These are phyloP conservation scores for Pseudocercospora vitis DNA, from an alignment of 2,329 filamentous ascomycete genomes.

Conservation along the genomic window DNA sequence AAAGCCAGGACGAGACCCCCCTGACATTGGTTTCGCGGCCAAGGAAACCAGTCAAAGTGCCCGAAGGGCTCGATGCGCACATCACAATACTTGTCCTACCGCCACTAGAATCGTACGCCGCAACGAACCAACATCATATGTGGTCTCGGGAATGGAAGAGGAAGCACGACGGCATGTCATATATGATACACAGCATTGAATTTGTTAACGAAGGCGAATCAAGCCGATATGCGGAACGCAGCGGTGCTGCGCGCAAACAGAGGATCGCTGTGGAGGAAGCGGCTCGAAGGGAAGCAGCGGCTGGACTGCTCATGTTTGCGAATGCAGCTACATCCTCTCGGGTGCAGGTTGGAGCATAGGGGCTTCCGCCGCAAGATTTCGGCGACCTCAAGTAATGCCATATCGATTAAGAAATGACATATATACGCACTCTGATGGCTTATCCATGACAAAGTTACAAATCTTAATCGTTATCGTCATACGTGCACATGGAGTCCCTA, in stretches of 20 bases:
- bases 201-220: conserved; percentile 78
- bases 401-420: neutral
- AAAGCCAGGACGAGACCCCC: conserved; percentile 38
- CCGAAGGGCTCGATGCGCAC: conserved; percentile 73
- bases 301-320: conserved; percentile 34
- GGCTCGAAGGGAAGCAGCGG: conserved; percentile 36
- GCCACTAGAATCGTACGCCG: conserved; percentile 71
- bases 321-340: conserved; percentile 18
- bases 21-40: conserved; percentile 30
- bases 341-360: conserved; percentile 25
- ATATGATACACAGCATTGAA: conserved; percentile 75
- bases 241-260: conserved; percentile 50
- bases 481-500: no score
- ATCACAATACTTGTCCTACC: conserved; percentile 85
- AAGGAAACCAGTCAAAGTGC: conserved; percentile 63
- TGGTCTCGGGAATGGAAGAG: conserved; percentile 77
- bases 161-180: conserved; percentile 86
- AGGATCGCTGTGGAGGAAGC: conserved; percentile 45
- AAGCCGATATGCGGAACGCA: conserved; percentile 47
- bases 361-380: neutral
- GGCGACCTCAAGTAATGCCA: neutral
- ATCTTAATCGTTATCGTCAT: no score
- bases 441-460: no score
- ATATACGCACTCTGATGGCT: no score
- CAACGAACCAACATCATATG: conserved; percentile 75